Evolutionary conservation across 2,329 filamentous ascomycete genomes (phyloP), one percentile per base, ranked within the genome.

Genomic region (Colletotrichum spinosum): DNA sequence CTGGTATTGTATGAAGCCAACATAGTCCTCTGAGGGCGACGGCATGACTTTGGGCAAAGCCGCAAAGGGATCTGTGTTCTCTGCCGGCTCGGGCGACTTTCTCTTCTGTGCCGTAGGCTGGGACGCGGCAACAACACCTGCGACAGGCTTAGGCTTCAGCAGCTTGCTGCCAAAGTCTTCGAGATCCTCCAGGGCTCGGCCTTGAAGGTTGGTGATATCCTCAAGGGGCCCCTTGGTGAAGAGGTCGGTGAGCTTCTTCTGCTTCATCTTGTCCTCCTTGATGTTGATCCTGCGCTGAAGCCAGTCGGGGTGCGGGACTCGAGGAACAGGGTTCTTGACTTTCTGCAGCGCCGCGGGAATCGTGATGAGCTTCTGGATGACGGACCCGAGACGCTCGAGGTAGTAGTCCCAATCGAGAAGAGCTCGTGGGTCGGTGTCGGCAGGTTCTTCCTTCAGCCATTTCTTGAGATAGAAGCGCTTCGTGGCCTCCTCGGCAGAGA

Each of bases 341-440:
- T 97, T 98, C 76, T 99, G 96, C 55, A 99, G 84, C 3, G 97
- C 96, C 13, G 96, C 97, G 2, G 96, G 96, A 70, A 99, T 99
- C 1, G 97, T 99, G 75, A 99, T 97, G 60, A 99, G 87, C 77
- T 99, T 99, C 79, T 99, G 96, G 55, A 99, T 97, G 60, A 99
- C 96, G 0, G 95, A 98, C 1, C 94, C 95, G 17, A 99, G 84
- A 80, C 96, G 93, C 74, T 99, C 97, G 2, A 94, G 84, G 75
- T 99, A 99, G 78, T 99, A 99, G 70, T 94, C 87, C 96, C 96
- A 99, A 76, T 99, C 96, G 55, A 99, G 90, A 11, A 99, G 85
- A 17, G 88, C 90, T 72, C 97, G 87, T 7, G 94, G 94, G 76
- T 99, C 96, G 77, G 96, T 97, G 74, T 97, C 92, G 8, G 88